phyloP scores from a whole-genome alignment of 129 eudicot species.

The Kitagawia praeruptora region DNA sequence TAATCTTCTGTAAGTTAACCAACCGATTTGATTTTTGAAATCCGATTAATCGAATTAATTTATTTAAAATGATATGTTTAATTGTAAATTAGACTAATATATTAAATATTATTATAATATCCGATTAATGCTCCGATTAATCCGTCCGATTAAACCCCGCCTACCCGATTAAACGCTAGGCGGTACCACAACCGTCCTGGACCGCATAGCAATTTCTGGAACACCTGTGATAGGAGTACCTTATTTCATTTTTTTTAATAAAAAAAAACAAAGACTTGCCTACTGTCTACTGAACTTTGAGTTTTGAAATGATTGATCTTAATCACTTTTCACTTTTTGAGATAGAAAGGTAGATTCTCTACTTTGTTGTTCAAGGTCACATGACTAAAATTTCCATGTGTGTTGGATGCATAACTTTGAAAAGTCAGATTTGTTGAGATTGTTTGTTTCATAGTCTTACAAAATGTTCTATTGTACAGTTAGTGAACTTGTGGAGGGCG shows the following conservation, averaged over 20 bases:
- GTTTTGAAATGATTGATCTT: neutral
- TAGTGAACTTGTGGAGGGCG: slow-evolving; percentile 89
- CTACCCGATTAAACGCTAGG: no score
- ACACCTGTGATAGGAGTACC: no score
- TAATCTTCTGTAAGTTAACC: no score
- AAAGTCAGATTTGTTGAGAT: neutral
- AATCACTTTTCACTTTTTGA: neutral
- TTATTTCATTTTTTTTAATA: neutral
- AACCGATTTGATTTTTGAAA: no score
- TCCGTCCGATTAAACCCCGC: no score
- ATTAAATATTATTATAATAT: no score
- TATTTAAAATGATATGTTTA: no score
- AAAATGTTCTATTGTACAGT: slow-evolving; percentile 40
- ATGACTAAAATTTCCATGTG: neutral
- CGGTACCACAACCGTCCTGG: no score
- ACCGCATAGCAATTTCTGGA: no score
- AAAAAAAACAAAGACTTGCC: neutral
- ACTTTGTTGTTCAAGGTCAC: neutral
- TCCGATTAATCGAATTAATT: no score
- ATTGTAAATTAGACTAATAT: no score
- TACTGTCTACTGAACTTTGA: neutral
- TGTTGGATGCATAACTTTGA: neutral
- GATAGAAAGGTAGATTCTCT: neutral
- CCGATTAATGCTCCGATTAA: no score
- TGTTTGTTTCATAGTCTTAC: neutral